Percentiles rank a stretch among this genome's conserved stretches.
Evolutionary conservation across 2,329 filamentous ascomycete species (phyloP).

Genomic region (Aciculosporium take): DNA sequence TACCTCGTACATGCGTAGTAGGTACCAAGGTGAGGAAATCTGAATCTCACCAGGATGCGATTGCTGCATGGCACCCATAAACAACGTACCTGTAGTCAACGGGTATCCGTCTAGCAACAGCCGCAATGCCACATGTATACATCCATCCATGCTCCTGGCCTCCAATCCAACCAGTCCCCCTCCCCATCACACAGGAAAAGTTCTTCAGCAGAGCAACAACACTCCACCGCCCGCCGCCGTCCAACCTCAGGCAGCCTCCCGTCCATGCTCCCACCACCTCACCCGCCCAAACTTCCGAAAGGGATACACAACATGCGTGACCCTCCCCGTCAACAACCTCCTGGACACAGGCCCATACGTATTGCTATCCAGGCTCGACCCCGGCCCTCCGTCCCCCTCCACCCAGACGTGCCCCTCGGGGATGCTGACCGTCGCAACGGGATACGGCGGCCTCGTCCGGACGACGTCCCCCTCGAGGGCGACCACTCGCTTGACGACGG

Average conservation of each 20-base stretch:
- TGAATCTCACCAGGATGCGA: too few species aligned
- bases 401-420: slow-evolving; percentile 87
- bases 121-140: too few species aligned
- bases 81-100: too few species aligned
- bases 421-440: slow-evolving; percentile 43
- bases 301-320: slow-evolving; percentile 60
- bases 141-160: too few species aligned
- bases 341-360: slow-evolving; percentile 73
- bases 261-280: slow-evolving; percentile 40
- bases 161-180: too few species aligned
- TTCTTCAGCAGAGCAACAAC: too few species aligned
- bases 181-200: not conserved
- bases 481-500: slow-evolving; percentile 70
- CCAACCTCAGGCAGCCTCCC: slow-evolving; percentile 11
- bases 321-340: slow-evolving; percentile 59
- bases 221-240: too few species aligned
- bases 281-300: slow-evolving; percentile 42
- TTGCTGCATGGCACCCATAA: too few species aligned
- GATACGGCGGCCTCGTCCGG: slow-evolving; percentile 47
- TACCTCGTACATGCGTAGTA: too few species aligned
- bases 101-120: too few species aligned
- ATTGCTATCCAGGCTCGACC: slow-evolving; percentile 69
- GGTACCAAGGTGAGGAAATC: too few species aligned
- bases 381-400: slow-evolving; percentile 69
- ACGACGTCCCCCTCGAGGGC: slow-evolving; percentile 70